A percentile compares a stretch with the other conserved stretches of the same genome.
phyloP scores from a whole-genome alignment of 1,284 basidiomycete genomes.

The Tylopilus microsporus region DNA sequence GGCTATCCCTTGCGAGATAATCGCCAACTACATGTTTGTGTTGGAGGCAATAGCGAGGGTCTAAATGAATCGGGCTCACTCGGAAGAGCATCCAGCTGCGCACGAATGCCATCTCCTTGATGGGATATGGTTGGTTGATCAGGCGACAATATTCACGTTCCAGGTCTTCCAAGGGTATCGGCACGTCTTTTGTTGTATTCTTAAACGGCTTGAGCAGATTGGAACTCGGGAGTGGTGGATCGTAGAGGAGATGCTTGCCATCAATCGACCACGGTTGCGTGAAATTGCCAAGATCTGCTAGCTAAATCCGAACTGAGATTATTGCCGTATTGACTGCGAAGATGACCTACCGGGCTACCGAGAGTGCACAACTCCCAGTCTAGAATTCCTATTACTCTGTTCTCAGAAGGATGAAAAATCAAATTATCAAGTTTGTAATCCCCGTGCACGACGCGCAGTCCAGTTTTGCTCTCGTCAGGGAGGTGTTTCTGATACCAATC shows the following conservation, averaged over 20 bases:
- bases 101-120: slow-evolving; percentile 70
- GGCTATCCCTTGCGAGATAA: slow-evolving; percentile 92
- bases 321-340: neutral
- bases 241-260: slow-evolving; percentile 35
- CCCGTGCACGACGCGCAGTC: slow-evolving; percentile 83
- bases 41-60: neutral
- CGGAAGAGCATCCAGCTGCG: slow-evolving; percentile 87
- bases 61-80: slow-evolving; percentile 41
- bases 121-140: slow-evolving; percentile 62
- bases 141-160: slow-evolving; percentile 72
- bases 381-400: slow-evolving; percentile 87
- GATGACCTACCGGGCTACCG: slow-evolving; percentile 65
- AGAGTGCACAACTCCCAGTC: slow-evolving; percentile 97
- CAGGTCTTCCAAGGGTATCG: slow-evolving; percentile 68
- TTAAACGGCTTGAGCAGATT: slow-evolving; percentile 54
- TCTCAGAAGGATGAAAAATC: slow-evolving; percentile 89
- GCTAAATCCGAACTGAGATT: slow-evolving; percentile 38
- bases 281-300: slow-evolving; percentile 90
- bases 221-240: slow-evolving; percentile 14
- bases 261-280: slow-evolving; percentile 80
- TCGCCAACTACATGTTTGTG: slow-evolving; percentile 52
- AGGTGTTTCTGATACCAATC: slow-evolving; percentile 72
- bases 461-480: slow-evolving; percentile 69
- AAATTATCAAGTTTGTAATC: slow-evolving; percentile 98
- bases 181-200: slow-evolving; percentile 51